Evolutionary conservation across 176 grass and related monocot genomes (phyloP).

Genomic region (Cocos nucifera): DNA sequence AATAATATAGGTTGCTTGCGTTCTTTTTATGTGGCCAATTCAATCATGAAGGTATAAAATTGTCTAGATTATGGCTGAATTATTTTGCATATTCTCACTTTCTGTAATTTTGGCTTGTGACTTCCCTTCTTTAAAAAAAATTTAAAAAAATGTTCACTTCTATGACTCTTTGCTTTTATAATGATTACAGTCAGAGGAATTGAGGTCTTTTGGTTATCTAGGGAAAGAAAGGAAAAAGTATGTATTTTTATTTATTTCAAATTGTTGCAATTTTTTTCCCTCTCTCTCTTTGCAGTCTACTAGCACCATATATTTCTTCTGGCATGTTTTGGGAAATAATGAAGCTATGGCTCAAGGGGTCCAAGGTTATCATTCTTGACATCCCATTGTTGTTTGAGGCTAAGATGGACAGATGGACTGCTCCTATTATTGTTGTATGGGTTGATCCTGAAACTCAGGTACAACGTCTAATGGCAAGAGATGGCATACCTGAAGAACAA

Average conservation of each 20-base stretch:
- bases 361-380: conserved; percentile 61
- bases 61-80: too few relatives aligned
- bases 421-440: conserved; percentile 77
- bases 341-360: conserved; percentile 77
- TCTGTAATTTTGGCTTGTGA: too few relatives aligned
- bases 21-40: too few relatives aligned
- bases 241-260: background rate
- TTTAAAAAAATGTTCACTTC: too few relatives aligned
- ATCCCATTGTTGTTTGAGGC: conserved; percentile 76
- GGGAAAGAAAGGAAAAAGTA: background rate
- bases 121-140: too few relatives aligned
- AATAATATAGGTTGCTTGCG: too few relatives aligned
- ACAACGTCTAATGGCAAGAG: conserved; percentile 62
- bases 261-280: background rate
- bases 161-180: too few relatives aligned
- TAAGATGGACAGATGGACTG: conserved; percentile 71
- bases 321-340: conserved; percentile 66
- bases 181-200: too few relatives aligned
- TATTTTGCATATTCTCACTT: too few relatives aligned
- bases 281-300: conserved; percentile 37
- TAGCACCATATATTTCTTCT: conserved; percentile 71
- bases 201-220: too few relatives aligned
- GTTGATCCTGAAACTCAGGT: conserved; percentile 61
- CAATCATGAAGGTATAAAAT: too few relatives aligned
- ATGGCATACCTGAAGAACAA: conserved; percentile 54